A percentile compares a stretch with the other conserved stretches of the same genome.
Evolutionary conservation across 495 filamentous ascomycete genomes (phyloP).

Genomic region (Talaromyces wortmannii): DNA sequence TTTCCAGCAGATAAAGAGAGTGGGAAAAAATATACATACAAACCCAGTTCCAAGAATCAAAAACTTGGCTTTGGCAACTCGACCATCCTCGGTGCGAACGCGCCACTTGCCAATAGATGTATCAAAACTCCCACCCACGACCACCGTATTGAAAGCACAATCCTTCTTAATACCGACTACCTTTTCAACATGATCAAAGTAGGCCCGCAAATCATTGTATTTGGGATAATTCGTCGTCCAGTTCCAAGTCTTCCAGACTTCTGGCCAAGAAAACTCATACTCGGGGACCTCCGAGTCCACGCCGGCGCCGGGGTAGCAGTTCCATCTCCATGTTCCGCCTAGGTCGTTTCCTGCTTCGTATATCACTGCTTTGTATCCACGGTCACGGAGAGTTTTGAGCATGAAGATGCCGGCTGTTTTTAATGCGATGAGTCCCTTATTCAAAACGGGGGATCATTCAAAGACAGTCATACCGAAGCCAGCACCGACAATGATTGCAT

Average conservation of each 20-base stretch:
- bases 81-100: slow-evolving; percentile 39
- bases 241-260: slow-evolving; percentile 46
- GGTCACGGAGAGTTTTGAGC: slow-evolving; percentile 27
- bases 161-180: slow-evolving; percentile 44
- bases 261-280: slow-evolving; percentile 45
- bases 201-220: slow-evolving; percentile 40
- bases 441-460: too few species aligned
- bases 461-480: slow-evolving; percentile 17
- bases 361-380: slow-evolving; percentile 24
- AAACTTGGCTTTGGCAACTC: slow-evolving; percentile 32
- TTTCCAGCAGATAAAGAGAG: neutral
- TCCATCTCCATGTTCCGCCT: slow-evolving; percentile 46
- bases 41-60: slow-evolving; percentile 38
- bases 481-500: slow-evolving; percentile 20
- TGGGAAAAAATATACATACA: neutral
- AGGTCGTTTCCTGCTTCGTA: slow-evolving; percentile 38
- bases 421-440: neutral
- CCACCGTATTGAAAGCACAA: slow-evolving; percentile 38
- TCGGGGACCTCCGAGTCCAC: slow-evolving; percentile 44
- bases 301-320: slow-evolving; percentile 38
- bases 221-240: slow-evolving; percentile 47
- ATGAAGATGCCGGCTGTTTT: slow-evolving; percentile 15
- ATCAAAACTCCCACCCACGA: slow-evolving; percentile 41
- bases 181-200: slow-evolving; percentile 50
- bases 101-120: slow-evolving; percentile 31